Base-by-base conservation (phyloP, 2,329 filamentous ascomycete genomes). In the Capronia americana region DNA sequence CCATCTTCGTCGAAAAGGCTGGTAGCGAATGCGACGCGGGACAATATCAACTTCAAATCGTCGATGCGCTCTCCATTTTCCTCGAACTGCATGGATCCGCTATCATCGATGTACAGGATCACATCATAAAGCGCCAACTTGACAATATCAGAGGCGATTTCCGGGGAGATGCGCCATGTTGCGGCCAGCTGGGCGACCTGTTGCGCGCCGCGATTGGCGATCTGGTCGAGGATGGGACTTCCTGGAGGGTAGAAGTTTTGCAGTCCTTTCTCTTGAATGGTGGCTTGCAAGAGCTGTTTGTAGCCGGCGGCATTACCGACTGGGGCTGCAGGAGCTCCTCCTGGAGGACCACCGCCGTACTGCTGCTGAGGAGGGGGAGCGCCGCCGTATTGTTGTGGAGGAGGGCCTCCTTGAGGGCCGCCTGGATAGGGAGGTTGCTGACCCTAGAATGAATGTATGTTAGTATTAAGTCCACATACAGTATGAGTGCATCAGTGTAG, bases 1-100 rank as follows among this genome's bases (percentile, higher is more conserved):
- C 88, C 88, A 72, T 91, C 88, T 38, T 87, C 81, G 69, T 91
- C 88, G 73, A 91, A 91, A n/a, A 90, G 83, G 2, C 87, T 87
- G 3, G 88, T 86, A 7, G 87, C 87, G 65, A 84, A 88, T 23
- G 87, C 84, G 60, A 89, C 87, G 58, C 86, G 85, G 57, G 84
- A 81, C 69, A 91, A 77, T 71, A 90, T 89, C 71, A 89, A 81
- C 74, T 85, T 84, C 70, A 91, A 79, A 71, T 90, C 88, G 69
- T 88, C 85, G 78, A 90, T 89, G 67, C 88, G 86, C 72, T 87
- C 83, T 51, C 88, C 88, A 64, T 85, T 83, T 74, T 90, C 87
- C 73, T 90, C 87, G 70, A 90, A 90, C 63, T 85, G 82, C 83
- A 91, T 90, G 23, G 88, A 90, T 51, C 88, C 88, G 74, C 86